phyloP scores from a whole-genome alignment of 352 stramenopile genomes.

The Globisporangium cederbergense region DNA sequence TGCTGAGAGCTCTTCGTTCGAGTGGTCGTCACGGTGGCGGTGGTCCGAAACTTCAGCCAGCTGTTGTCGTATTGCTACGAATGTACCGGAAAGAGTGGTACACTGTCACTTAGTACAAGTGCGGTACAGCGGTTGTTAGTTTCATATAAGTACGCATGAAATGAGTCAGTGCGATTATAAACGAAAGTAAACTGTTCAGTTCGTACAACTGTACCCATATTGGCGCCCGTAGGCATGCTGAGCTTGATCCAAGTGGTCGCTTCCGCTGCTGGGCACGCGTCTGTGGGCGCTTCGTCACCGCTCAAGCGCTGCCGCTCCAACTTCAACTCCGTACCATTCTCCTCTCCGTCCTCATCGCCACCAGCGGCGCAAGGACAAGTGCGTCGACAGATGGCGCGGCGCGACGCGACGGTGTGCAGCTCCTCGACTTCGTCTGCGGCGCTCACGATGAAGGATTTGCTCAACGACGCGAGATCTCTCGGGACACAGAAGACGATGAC shows the following conservation, averaged over 20 bases:
- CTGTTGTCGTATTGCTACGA: too few relatives aligned
- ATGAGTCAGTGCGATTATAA: too few relatives aligned
- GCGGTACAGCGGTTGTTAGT: too few relatives aligned
- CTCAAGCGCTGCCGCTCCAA: slow-evolving; percentile 39
- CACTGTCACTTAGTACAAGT: too few relatives aligned
- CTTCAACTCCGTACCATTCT: neutral
- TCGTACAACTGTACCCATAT: too few relatives aligned
- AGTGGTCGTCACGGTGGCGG: neutral
- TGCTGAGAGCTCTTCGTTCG: too few relatives aligned
- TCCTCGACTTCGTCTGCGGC: neutral
- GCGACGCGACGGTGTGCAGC: slow-evolving; percentile 1
- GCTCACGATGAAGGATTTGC: slow-evolving; percentile 16
- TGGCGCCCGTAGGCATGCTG: too few relatives aligned
- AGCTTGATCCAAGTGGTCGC: neutral
- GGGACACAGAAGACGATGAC: neutral
- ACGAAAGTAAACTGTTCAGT: too few relatives aligned
- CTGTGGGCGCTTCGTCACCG: slow-evolving; percentile 10
- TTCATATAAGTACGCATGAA: too few relatives aligned
- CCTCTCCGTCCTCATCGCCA: slow-evolving; percentile 17
- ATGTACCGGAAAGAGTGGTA: too few relatives aligned
- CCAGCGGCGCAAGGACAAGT: slow-evolving; percentile 14
- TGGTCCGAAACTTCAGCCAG: neutral
- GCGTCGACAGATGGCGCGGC: slow-evolving; percentile 3
- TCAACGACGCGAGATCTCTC: slow-evolving; percentile 9
- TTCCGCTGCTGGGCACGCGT: neutral